Percentiles rank a stretch among this genome's conserved stretches.
Conservation (phyloP, 1,284 basidiomycete genomes). For the Ustilago nuda region DNA sequence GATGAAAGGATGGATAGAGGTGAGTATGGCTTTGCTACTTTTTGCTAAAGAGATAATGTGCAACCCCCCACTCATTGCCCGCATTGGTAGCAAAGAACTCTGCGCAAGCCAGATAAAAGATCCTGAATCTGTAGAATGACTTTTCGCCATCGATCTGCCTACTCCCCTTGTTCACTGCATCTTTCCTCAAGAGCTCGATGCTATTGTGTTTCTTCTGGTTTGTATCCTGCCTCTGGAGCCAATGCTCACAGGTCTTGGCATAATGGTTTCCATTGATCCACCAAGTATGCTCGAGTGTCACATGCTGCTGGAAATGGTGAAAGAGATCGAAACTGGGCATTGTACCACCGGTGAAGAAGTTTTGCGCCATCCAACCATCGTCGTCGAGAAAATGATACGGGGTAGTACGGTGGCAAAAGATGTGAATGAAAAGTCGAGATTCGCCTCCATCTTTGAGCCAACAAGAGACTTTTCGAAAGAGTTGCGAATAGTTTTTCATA, state of each 20-base stretch:
- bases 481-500: slow-evolving; percentile 73
- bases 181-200: slow-evolving; percentile 35
- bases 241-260: slow-evolving; percentile 77
- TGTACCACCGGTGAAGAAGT: slow-evolving; percentile 77
- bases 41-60: slow-evolving; percentile 73
- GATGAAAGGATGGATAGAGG: too few species aligned
- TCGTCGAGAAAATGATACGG: slow-evolving; percentile 80
- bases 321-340: slow-evolving; percentile 74
- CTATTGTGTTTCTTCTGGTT: slow-evolving; percentile 72
- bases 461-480: slow-evolving; percentile 77
- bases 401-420: slow-evolving; percentile 76
- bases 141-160: slow-evolving; percentile 74
- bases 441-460: slow-evolving; percentile 74
- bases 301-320: slow-evolving; percentile 78
- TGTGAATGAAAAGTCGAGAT: slow-evolving; percentile 78
- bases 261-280: slow-evolving; percentile 77
- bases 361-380: slow-evolving; percentile 79
- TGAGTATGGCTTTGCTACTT: slow-evolving; percentile 17
- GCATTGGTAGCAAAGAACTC: slow-evolving; percentile 78
- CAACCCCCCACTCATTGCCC: slow-evolving; percentile 77
- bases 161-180: slow-evolving; percentile 60
- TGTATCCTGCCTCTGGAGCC: slow-evolving; percentile 77
- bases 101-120: slow-evolving; percentile 81
- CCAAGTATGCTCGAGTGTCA: slow-evolving; percentile 74
- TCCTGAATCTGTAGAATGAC: slow-evolving; percentile 77